Base-by-base conservation (phyloP, 2,329 filamentous ascomycete genomes). In the Xenosphaeropsis pyriputrescens region DNA sequence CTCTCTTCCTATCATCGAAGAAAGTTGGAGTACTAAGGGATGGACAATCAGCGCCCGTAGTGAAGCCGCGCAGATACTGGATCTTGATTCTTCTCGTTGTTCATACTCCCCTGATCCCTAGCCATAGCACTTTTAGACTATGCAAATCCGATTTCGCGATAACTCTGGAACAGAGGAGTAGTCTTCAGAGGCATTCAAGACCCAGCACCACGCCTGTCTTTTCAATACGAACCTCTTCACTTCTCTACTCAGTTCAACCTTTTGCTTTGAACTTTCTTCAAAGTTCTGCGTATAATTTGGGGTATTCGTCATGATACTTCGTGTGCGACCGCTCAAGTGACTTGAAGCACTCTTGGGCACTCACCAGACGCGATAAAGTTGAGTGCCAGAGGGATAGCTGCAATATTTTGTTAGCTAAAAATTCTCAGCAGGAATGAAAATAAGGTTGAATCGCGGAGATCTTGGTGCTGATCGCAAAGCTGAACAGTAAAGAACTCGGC, bases 301-400 rank as follows among this genome's bases (percentile, higher is more conserved):
- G 45, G 45, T 45, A 41, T 39, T 39, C 35, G 34, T 30, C 42
- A 29, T 12, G 11, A 39, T 40, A 39, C 22, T 26, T 26, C 8
- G 12, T 26, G 22, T 26, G 22, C 22, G 22, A 9, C 22, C 22
- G 22, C 22, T 26, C 37, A 35, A 34, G 32, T 39, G 29, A 38
- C 36, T 37, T 18, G 46, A 45, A 45, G 50, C 45, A 39, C 52
- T 31, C 40, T 38, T 43, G 42, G 47, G 43, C 60, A 89, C 84
- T 89, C 76, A 91, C 84, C 82, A 66, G 83, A 85, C 59, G 84
- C 84, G 64, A 91, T 83, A 66, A 91, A 91, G 64, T 91, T 91
- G 56, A 91, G 68, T 58, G 84, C 82, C 60, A 91, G 65, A 50
- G 84, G 84, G 47, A 85, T 63, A 47, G 80, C 84, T 91, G 51